phyloP scores from a whole-genome alignment of 306 rosid species.

The Citrullus colocynthis region DNA sequence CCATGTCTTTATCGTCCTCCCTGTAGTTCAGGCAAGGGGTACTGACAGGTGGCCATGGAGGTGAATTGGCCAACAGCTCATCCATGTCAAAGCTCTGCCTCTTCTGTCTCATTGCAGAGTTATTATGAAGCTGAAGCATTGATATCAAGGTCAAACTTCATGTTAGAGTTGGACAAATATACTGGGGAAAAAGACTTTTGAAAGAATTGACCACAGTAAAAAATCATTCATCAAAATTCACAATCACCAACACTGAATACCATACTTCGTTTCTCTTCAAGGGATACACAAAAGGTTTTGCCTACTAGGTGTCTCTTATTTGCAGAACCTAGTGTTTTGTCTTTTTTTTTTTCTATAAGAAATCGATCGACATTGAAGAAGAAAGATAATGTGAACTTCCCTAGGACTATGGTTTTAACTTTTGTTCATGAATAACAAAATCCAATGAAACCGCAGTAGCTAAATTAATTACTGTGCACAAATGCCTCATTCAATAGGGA shows the following conservation, averaged over 20 bases:
- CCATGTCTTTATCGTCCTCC: constrained; percentile 69
- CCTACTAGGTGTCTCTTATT: not conserved
- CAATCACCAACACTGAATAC: not conserved
- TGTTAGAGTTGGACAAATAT: not conserved
- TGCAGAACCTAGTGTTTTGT: not conserved
- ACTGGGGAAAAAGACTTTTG: not conserved
- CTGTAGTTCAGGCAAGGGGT: constrained; percentile 41
- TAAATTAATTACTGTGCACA: not conserved
- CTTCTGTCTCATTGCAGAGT: constrained; percentile 38
- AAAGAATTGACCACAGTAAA: not conserved
- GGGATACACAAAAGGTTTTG: not conserved
- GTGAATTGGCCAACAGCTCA: constrained; percentile 63
- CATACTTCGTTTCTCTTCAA: not conserved
- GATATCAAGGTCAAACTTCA: not conserved
- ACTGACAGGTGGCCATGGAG: constrained; percentile 80
- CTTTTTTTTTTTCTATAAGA: not conserved
- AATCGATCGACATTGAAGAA: not conserved
- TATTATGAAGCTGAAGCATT: constrained; percentile 46
- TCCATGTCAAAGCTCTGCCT: constrained; percentile 72
- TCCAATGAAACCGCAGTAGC: not conserved
- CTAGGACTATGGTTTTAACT: not conserved
- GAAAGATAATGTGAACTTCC: not conserved
- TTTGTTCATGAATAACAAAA: not conserved
- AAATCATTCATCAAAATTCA: not conserved
- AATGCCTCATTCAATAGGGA: not conserved